Base-by-base conservation (phyloP, 2,329 filamentous ascomycete species). In the Hypoxylon sp. region DNA sequence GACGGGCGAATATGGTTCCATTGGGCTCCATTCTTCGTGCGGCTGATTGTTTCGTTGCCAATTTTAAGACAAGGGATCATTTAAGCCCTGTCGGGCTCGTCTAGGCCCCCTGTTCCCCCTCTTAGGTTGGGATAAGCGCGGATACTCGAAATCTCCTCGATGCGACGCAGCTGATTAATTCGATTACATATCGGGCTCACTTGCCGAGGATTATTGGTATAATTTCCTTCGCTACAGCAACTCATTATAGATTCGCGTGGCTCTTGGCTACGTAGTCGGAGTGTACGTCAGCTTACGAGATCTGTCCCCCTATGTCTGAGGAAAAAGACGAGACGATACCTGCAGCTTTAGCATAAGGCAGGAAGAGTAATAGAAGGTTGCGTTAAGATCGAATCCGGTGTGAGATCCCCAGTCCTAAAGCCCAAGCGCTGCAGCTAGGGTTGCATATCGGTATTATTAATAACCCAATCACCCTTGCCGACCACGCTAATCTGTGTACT, bases 21-120 rank as follows among this genome's bases (percentile, higher is more conserved):
- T 61, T 60, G n/a, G 60, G 66, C 22, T 30, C 33, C 40, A 50
- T 61, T 64, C 22, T 17, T 31, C 5, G 60, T 72, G 70, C 65
- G 70, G 70, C 70, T 72, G 70, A 72, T 31, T 13, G 17, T 48
- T 35, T 55, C 40, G 53, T 59, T 31, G 25, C 46, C 46, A 31
- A 53, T 55, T 27, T 22, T 56, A 27, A 14, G 48, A 35, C 65
- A 65, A 53, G 20, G 40, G 48, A 49, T 68, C 22, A 33, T 69
- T 42, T 51, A 63, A 66, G 64, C 57, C 63, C 27, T 62, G 62
- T 64, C 35, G 48, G 20, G 31, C 42, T 22, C 14, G 49, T 27
- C 44, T 58, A 58, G 30, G 35, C 30, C 42, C 42, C 25, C 25
- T 27, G 25, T 27, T 4, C 5, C 25, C 35, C 20, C 33, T 33